Evolutionary conservation across 2,329 filamentous ascomycete species (phyloP), one percentile per base, ranked within the genome.

Genomic region (Sporothrix variecibatus): DNA sequence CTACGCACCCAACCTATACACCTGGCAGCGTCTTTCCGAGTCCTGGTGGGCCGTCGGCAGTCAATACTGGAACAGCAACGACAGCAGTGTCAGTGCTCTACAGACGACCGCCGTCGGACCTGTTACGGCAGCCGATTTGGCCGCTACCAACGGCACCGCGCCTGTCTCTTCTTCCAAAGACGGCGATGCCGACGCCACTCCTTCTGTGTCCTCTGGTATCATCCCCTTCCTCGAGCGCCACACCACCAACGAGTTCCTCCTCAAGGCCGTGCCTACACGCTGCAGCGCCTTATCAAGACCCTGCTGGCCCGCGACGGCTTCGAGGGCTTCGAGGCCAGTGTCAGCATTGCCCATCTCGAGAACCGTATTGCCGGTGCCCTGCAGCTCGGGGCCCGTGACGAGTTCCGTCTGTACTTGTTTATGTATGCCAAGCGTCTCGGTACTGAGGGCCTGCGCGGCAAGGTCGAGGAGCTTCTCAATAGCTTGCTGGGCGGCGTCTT

Each of bases 31-130:
- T 11, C 86, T 99, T n/a, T 97, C 94, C 1, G 97, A 99, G 81
- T 89, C 94, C 1, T 99, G 96, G 96, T 99, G 96, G 94, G 95
- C 95, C 0, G 94, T 98, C 0, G 95, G 95, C 23, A 97, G 94
- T 78, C 96, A 99, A 81, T 99, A 99, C 82, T 99, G 96, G 97
- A 98, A 99, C 82, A 97, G 94, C 0, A 97, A 94, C 72, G 96
- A 98, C 79, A 94, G 94, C 1, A 94, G 94, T 0, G 90, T 97
- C 72, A 91, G 93, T 67, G 93, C 94, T 70, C 83, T 97, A 51
- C 91, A 94, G 77, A 90, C 93, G 1, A 91, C 90, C 0, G 90
- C 90, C 11, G 87, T 91, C 8, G 90, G 91, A 0, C 86, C 90
- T 1, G 85, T 86, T 56, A 86, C 85, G 83, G 87, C 72, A 80